phyloP scores from a whole-genome alignment of 495 filamentous ascomycete species.

The Neurospora sublineolata region DNA sequence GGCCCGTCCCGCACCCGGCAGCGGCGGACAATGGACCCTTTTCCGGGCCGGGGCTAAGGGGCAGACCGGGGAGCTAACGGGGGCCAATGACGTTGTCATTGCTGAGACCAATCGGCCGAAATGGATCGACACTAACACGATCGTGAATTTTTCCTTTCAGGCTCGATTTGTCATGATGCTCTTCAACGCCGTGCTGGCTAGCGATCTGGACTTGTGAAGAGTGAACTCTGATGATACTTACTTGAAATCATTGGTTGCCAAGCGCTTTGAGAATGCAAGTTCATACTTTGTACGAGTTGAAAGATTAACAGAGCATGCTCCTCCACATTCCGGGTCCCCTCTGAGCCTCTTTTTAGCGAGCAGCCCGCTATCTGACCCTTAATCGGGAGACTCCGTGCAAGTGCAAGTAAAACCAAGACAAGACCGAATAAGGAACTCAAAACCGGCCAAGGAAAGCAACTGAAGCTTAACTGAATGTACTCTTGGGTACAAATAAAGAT shows the following conservation, averaged over 20 bases:
- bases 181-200: neutral
- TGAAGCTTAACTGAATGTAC: neutral
- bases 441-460: neutral
- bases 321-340: neutral
- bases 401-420: neutral
- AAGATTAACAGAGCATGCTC: neutral
- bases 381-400: neutral
- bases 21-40: neutral
- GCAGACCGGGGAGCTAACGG: neutral
- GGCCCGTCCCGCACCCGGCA: neutral
- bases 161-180: neutral
- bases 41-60: neutral
- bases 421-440: neutral
- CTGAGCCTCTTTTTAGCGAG: neutral
- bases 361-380: neutral
- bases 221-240: neutral
- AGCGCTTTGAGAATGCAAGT: neutral
- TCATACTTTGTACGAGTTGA: neutral
- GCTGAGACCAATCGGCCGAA: neutral
- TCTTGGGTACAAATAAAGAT: neutral
- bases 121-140: neutral
- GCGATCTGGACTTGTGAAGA: neutral
- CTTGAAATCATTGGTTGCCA: neutral
- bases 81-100: neutral
- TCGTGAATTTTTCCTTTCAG: neutral